phyloP scores from a whole-genome alignment of 2,329 filamentous ascomycete species.

The Leptodontidium sp. region DNA sequence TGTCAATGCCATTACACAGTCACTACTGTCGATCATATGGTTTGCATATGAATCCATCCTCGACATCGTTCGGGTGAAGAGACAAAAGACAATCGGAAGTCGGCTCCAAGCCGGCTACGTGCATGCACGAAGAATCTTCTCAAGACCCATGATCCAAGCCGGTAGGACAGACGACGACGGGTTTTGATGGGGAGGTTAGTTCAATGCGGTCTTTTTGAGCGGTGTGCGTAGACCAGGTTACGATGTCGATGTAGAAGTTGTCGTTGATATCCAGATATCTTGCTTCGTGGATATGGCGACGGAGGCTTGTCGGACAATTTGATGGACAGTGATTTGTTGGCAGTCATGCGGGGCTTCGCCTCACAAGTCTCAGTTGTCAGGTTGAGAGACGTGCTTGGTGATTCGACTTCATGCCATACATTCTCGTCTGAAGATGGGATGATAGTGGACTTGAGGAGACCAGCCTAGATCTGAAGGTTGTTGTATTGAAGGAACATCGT shows the following conservation, averaged over 20 bases:
- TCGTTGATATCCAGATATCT: conserved; percentile 5
- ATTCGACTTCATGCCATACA: neutral
- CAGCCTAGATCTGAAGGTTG: neutral
- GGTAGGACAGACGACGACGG: conserved; percentile 19
- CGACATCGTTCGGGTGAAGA: neutral
- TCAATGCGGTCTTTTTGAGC: neutral
- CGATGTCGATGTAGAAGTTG: neutral
- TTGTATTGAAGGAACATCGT: neutral
- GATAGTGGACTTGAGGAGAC: neutral
- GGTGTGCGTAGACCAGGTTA: conserved; percentile 3
- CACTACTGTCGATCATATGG: neutral
- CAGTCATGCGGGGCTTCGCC: neutral
- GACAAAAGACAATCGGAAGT: conserved; percentile 3
- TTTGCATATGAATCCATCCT: neutral
- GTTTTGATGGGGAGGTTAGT: neutral
- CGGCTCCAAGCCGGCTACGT: neutral
- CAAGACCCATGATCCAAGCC: conserved; percentile 16
- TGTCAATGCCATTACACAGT: neutral
- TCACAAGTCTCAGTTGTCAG: neutral
- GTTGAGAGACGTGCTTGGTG: neutral
- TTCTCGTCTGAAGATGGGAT: conserved; percentile 15
- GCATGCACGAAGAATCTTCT: conserved; percentile 23
- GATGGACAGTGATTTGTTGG: neutral
- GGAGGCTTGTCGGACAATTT: conserved; percentile 11
- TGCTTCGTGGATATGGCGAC: neutral